Percentiles rank a stretch among this genome's conserved stretches.
Evolutionary conservation across 805 yeast genomes (phyloP).

Genomic region (Debaryomyces prosopidis): DNA sequence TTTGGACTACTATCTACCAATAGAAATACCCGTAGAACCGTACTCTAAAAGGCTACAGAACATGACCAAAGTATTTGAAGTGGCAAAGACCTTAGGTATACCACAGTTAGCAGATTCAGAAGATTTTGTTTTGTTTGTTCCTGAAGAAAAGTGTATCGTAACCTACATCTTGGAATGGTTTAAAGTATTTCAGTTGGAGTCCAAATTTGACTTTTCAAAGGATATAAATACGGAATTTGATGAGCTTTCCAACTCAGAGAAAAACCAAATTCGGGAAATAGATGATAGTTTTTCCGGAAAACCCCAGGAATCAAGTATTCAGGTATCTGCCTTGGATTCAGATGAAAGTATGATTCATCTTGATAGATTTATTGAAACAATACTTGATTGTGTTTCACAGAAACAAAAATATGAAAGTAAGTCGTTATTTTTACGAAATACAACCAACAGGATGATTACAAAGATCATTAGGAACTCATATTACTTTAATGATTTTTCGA

Average conservation of each 20-base stretch:
- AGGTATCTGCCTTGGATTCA: not conserved
- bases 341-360: not conserved
- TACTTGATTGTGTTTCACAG: constrained; percentile 15
- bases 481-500: constrained; percentile 4
- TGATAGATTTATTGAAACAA: constrained; percentile 11
- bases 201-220: not conserved
- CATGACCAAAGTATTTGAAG: constrained; percentile 35
- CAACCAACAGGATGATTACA: constrained; percentile 13
- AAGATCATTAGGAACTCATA: constrained; percentile 5
- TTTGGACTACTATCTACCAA: constrained; percentile 25
- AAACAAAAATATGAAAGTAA: constrained; percentile 33
- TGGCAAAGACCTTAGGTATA: constrained; percentile 49
- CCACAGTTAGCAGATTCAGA: constrained; percentile 55
- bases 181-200: constrained; percentile 34
- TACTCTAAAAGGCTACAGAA: constrained; percentile 26
- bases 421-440: constrained; percentile 28
- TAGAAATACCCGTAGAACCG: constrained; percentile 29
- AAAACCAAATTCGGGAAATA: not conserved
- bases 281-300: not conserved
- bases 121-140: constrained; percentile 48
- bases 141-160: constrained; percentile 62
- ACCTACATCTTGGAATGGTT: constrained; percentile 62
- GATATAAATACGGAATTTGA: constrained; percentile 1
- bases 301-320: not conserved
- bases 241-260: not conserved